Base-by-base conservation (phyloP, 148 eudicot species). In the Camellia japonica region DNA sequence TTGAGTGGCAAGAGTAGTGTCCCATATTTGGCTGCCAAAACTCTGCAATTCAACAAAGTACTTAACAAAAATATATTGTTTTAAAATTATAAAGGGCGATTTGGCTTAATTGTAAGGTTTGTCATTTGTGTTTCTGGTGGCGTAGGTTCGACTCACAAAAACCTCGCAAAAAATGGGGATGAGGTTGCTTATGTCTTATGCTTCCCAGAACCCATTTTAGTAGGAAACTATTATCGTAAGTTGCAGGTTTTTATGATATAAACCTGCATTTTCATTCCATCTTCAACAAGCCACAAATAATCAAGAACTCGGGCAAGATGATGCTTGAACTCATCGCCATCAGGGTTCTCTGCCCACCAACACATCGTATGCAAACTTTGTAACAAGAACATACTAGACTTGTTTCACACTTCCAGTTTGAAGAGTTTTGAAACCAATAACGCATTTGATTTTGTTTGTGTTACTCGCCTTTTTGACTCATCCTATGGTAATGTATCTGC, bases 21-120 rank as follows among this genome's bases (percentile, higher is more conserved):
- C 81, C 84, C 84, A 82, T 8, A 77, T 9, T 58, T 82, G 84
- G 54, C 78, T 82, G 2, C 84, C 84, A 62, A 82, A 71, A 44
- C 51, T 82, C 84, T 82, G 55, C 68, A 60, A 59, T 58, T 30
- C 38, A 30, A 30, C 38, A 30, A 30, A 30, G 38, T 30, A 30
- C 1, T 30, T 30, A 30, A 30, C 38, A 30, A 30, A 30, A 30
- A 30, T 30, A 1, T 30, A 30, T 1, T 30, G 38, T 30, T 30
- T 30, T 30, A 30, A 30, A 30, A 30, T 30, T 30, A 30, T 30
- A 30, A 30, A 30, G 38, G 38, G 38, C 38, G 1, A 30, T 30
- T 30, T 30, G 38, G 38, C 38, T 1, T 30, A 30, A 30, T 1
- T 30, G 38, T 30, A 30, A 30, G 38, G 38, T 30, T 30, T 30